Evolutionary conservation across 257 asterid genomes (phyloP), one percentile per base, ranked within the genome.

Genomic region (Scutellaria minor): DNA sequence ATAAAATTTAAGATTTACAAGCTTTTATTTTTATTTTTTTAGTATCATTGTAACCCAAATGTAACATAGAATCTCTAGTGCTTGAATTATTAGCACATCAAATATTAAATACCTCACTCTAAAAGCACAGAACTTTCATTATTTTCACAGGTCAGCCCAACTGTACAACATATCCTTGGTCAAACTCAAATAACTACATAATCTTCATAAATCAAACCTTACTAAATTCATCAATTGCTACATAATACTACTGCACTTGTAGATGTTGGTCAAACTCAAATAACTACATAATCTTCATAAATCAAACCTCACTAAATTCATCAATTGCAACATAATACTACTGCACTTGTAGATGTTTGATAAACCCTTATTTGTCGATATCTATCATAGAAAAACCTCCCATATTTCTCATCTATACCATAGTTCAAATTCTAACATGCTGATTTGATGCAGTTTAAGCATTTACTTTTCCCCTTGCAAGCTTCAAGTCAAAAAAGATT

Each of bases 121-220:
- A 1, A 41, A 48, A 22, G 70, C 57, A 37, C 45, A 24, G 3
- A 31, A 74, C 12, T 47, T 48, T 22, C 37, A 13, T 6, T 40
- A 56, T 58, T 20, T 62, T 72, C 13, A 60, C 35, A 62, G 45
- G 77, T 40, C 22, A 37, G 11, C 62, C 15, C 6, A 58, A 31
- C 14, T 60, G 62, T 20, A 27, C 53, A 74, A 45, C 3, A 14
- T 20, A 74, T 59, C 47, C 63, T 11, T 20, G 5, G 27, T 58
- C 31, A 20, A 37, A 50, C 24, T 42, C 4, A 15, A 55, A 6
- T 50, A 71, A 37, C 40, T 24, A 24, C 24, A 44, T 44, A 66
- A 54, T 54, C 50, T 42, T 44, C 78, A 54, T 6, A 42, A 73
- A 42, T 64, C 59, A 37, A 51, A 18, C 53, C 59, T 45, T 24